These are phyloP conservation scores for Dendrobium huoshanense DNA, from an alignment of 106 monocot species.

Conservation along the genomic window DNA sequence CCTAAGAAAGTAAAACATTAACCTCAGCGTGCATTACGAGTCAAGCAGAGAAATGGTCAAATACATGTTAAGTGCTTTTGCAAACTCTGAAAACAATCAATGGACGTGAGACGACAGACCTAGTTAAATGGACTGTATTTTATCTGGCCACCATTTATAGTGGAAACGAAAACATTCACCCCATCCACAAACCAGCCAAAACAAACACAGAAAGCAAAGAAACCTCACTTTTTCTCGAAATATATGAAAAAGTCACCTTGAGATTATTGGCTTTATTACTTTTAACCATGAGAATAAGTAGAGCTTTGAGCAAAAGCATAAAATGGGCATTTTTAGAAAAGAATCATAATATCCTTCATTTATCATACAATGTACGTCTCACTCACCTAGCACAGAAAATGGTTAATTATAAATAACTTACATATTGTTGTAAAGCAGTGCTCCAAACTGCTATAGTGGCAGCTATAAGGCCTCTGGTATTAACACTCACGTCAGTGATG, in stretches of 20 bases:
- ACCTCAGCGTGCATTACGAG: too few species aligned
- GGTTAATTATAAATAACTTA: constrained; percentile 21
- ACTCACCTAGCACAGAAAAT: not conserved
- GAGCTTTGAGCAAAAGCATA: not conserved
- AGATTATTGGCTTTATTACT: not conserved
- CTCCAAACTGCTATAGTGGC: constrained; percentile 65
- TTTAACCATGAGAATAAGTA: not conserved
- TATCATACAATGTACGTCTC: not conserved
- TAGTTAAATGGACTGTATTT: too few species aligned
- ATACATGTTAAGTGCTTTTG: not conserved
- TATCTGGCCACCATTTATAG: too few species aligned
- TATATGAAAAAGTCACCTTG: too few species aligned
- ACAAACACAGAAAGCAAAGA: too few species aligned
- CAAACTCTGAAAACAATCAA: not conserved
- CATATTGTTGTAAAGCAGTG: constrained; percentile 67
- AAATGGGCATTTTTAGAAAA: not conserved
- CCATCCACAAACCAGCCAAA: too few species aligned
- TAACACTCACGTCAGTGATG: constrained; percentile 65
- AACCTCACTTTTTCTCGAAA: too few species aligned
- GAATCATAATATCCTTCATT: not conserved
- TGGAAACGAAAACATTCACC: too few species aligned
- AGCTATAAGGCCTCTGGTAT: constrained; percentile 50
- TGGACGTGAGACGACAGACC: too few species aligned
- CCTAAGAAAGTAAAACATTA: too few species aligned
- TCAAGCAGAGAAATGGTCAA: not conserved